Conservation (phyloP, 176 grass and related monocot species). For the Oryza meridionalis region DNA sequence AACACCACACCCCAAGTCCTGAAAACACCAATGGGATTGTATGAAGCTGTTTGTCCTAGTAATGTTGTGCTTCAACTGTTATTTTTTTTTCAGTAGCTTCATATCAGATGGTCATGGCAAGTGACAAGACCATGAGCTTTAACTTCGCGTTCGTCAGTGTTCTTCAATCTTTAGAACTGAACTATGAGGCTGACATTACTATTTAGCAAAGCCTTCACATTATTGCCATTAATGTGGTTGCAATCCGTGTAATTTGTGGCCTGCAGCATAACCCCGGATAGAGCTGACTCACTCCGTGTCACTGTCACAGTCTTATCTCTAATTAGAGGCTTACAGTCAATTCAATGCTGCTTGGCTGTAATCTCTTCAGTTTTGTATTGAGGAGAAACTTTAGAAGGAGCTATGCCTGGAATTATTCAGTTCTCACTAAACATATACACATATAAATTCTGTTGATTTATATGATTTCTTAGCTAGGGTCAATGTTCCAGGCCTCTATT, state of each 20-base stretch:
- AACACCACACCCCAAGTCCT: too few relatives aligned
- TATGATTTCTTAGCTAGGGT: too few relatives aligned
- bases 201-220: not conserved
- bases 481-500: too few relatives aligned
- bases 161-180: not conserved
- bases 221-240: not conserved
- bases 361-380: not conserved
- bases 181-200: not conserved
- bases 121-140: not conserved
- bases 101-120: not conserved
- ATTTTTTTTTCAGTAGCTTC: not conserved
- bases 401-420: too few relatives aligned
- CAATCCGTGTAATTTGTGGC: not conserved
- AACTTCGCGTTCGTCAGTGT: not conserved
- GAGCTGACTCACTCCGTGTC: not conserved
- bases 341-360: not conserved
- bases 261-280: not conserved
- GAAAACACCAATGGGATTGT: too few relatives aligned
- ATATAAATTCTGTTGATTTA: too few relatives aligned
- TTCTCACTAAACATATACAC: too few relatives aligned
- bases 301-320: slow-evolving; percentile 18
- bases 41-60: not conserved
- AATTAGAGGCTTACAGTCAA: not conserved
- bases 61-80: not conserved
- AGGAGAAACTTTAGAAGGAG: too few relatives aligned